phyloP scores from a whole-genome alignment of 768 basidiomycete genomes.

The Mycena leptocephala region DNA sequence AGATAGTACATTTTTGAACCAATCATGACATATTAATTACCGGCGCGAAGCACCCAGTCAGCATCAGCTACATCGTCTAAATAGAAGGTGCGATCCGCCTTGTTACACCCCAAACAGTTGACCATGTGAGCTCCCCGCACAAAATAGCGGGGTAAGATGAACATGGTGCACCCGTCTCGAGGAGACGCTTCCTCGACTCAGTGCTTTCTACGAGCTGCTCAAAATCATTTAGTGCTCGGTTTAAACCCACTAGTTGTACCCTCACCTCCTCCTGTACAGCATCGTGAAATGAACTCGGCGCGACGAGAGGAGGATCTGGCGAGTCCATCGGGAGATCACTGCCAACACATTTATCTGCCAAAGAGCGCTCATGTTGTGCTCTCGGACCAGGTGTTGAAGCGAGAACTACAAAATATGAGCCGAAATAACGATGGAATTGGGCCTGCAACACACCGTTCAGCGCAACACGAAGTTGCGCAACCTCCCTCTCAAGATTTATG shows the following conservation, averaged over 20 bases:
- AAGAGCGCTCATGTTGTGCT: not conserved
- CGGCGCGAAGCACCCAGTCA: not conserved
- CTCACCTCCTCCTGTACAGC: slow-evolving; percentile 5
- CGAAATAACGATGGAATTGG: not conserved
- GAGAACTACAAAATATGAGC: not conserved
- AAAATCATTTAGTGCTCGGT: not conserved
- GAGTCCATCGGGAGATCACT: not conserved
- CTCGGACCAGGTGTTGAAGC: not conserved
- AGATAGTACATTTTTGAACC: not conserved
- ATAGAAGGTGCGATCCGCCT: too few species aligned
- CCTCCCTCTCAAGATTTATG: not conserved
- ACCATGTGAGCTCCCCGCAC: too few species aligned
- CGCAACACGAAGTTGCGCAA: not conserved
- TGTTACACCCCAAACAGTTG: too few species aligned
- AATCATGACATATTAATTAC: too few species aligned
- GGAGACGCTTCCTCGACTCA: not conserved
- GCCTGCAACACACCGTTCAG: not conserved
- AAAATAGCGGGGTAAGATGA: too few species aligned
- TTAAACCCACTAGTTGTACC: not conserved
- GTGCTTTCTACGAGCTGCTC: not conserved
- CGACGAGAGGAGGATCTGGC: not conserved
- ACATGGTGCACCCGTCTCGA: too few species aligned
- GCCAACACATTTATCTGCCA: slow-evolving; percentile 5
- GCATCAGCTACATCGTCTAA: not conserved
- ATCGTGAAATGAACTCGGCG: not conserved